A percentile compares a stretch with the other conserved stretches of the same genome.
Evolutionary conservation across 495 filamentous ascomycete species (phyloP).

Genomic region (Xylaria longipes): DNA sequence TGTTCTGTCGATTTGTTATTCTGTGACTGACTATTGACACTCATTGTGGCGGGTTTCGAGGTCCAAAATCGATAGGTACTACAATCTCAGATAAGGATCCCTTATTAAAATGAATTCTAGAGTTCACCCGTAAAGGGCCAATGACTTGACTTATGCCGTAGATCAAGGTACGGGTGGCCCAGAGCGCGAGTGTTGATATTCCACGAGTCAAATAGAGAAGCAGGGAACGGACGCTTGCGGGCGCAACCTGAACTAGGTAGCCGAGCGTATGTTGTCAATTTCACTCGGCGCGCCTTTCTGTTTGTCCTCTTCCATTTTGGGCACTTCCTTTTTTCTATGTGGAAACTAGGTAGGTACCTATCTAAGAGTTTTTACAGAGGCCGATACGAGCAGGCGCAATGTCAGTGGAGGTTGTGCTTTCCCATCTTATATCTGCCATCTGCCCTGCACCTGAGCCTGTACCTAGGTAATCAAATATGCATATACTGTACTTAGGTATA

Average conservation of each 20-base stretch:
- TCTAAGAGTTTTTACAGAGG: not conserved
- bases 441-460: not conserved
- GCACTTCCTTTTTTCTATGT: not conserved
- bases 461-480: not conserved
- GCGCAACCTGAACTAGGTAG: not conserved
- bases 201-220: not conserved
- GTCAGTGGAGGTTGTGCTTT: not conserved
- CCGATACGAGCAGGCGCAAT: not conserved
- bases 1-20: not conserved
- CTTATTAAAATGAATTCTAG: not conserved
- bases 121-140: not conserved
- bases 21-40: not conserved
- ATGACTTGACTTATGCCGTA: not conserved
- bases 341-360: not conserved
- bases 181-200: not conserved
- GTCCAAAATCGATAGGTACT: not conserved
- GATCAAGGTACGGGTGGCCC: not conserved
- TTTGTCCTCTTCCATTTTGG: not conserved
- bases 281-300: not conserved
- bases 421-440: not conserved
- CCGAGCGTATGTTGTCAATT: not conserved
- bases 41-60: not conserved
- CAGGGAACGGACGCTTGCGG: not conserved
- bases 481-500: not conserved
- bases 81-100: not conserved